phyloP scores from a whole-genome alignment of 2,329 filamentous ascomycete genomes.

The Colletotrichum musicola region DNA sequence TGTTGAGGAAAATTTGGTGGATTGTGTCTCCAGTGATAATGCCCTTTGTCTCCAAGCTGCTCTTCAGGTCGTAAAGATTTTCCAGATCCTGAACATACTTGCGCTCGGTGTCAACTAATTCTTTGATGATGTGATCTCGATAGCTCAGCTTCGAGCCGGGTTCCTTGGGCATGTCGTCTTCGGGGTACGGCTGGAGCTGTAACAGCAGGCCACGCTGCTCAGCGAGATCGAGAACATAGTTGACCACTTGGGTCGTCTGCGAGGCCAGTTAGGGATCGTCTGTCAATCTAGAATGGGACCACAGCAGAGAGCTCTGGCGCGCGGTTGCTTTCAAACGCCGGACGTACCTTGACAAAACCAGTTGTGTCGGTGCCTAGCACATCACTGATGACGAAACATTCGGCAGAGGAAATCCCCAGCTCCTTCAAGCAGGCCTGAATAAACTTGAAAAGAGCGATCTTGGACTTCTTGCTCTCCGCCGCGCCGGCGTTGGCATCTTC shows the following conservation, averaged over 20 bases:
- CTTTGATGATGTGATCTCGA: conserved; percentile 89
- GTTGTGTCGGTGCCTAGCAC: conserved; percentile 95
- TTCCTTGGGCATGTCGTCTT: conserved; percentile 63
- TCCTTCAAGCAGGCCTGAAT: conserved; percentile 89
- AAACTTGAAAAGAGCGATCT: conserved; percentile 92
- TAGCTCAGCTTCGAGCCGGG: conserved; percentile 78
- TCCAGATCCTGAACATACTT: conserved; percentile 99
- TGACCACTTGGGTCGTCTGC: conserved; percentile 87
- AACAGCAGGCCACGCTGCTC: conserved; percentile 81
- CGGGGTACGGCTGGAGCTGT: conserved; percentile 69
- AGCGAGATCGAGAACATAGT: conserved; percentile 88
- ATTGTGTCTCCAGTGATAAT: conserved; percentile 90
- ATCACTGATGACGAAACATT: conserved; percentile 93
- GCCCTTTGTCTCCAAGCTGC: conserved; percentile 87
- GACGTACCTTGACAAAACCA: conserved; percentile 89
- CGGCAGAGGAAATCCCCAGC: conserved; percentile 80
- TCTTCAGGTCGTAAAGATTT: conserved; percentile 92
- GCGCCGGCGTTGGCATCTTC: conserved; percentile 68
- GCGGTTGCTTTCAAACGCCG: neutral
- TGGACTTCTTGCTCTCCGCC: conserved; percentile 81
- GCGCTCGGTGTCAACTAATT: conserved; percentile 93
- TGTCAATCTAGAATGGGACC: neutral
- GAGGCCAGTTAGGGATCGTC: conserved; percentile 12
- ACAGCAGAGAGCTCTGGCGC: neutral
- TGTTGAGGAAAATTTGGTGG: conserved; percentile 95